Percentiles rank a stretch among this genome's conserved stretches.
Evolutionary conservation across 2,329 filamentous ascomycete species (phyloP).

Genomic region (Cercospora nicotianae): DNA sequence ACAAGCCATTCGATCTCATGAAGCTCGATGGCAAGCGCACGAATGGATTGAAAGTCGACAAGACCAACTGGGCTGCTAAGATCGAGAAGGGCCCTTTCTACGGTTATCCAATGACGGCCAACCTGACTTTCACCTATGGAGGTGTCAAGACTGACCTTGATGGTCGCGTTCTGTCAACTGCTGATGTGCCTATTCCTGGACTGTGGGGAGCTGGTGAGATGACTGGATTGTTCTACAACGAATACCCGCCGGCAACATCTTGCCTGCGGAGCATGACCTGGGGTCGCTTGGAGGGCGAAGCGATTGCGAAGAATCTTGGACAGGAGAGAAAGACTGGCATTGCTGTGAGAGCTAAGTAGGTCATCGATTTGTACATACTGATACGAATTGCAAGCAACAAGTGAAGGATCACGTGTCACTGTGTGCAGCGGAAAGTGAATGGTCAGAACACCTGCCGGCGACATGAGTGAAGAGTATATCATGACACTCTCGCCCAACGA

Average conservation of each 20-base stretch:
- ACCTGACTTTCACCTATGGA: conserved; percentile 40
- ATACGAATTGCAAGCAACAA: neutral
- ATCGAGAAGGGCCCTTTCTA: conserved; percentile 43
- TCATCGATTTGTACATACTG: neutral
- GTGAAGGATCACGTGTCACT: neutral
- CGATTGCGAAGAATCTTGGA: conserved; percentile 32
- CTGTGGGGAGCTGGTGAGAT: conserved; percentile 40
- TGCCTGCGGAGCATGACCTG: conserved; percentile 39
- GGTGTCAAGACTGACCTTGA: conserved; percentile 45
- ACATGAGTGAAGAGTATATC: neutral
- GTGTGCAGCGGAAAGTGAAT: neutral
- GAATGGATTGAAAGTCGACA: conserved; percentile 40
- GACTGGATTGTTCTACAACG: conserved; percentile 41
- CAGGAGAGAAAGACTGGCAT: conserved; percentile 10
- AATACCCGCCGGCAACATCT: conserved; percentile 40
- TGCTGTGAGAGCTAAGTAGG: conserved; percentile 8
- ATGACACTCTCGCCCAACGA: neutral
- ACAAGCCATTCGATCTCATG: conserved; percentile 46
- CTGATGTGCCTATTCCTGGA: conserved; percentile 43
- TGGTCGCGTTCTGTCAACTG: conserved; percentile 43
- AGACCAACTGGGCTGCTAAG: conserved; percentile 46
- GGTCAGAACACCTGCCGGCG: neutral
- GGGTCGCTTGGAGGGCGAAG: conserved; percentile 36
- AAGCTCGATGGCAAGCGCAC: conserved; percentile 46
- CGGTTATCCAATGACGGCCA: conserved; percentile 38